Conservation (phyloP, 202 grass and related monocot species). For the Carex sylvatica region DNA sequence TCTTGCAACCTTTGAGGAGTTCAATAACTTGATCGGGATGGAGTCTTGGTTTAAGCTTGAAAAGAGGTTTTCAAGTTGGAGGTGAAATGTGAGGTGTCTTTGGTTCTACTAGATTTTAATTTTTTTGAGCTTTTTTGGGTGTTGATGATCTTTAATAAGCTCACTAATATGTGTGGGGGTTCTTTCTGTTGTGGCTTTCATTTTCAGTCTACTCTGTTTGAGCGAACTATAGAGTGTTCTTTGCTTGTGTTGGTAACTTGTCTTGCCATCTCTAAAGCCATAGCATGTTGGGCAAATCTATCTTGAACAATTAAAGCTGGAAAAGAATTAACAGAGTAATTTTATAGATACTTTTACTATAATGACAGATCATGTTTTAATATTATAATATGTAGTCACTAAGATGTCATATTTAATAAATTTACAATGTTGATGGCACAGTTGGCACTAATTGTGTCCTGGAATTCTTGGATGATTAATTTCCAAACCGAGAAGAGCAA, state of each 20-base stretch:
- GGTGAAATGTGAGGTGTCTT: not conserved
- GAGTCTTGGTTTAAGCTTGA: slow-evolving; percentile 38
- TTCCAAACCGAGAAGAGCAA: not conserved
- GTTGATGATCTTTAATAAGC: not conserved
- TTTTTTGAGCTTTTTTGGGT: not conserved
- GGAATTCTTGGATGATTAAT: not conserved
- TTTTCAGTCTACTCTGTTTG: not conserved
- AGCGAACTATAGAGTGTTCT: not conserved
- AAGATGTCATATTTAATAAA: not conserved
- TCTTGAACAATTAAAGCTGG: not conserved
- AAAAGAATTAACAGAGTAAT: not conserved
- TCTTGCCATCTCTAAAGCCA: not conserved
- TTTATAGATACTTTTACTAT: not conserved
- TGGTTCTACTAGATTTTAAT: not conserved
- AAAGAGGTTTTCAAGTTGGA: slow-evolving; percentile 9
- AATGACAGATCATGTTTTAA: not conserved
- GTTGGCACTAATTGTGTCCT: not conserved
- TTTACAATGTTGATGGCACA: not conserved
- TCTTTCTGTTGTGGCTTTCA: not conserved
- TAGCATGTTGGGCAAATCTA: not conserved
- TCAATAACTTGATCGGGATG: slow-evolving; percentile 39
- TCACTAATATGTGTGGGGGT: not conserved
- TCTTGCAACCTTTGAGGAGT: slow-evolving; percentile 44
- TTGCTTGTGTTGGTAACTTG: not conserved
- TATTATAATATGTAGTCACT: not conserved